Evolutionary conservation across 2,329 filamentous ascomycete species (phyloP).

Genomic region (Aspergillus neotritici): DNA sequence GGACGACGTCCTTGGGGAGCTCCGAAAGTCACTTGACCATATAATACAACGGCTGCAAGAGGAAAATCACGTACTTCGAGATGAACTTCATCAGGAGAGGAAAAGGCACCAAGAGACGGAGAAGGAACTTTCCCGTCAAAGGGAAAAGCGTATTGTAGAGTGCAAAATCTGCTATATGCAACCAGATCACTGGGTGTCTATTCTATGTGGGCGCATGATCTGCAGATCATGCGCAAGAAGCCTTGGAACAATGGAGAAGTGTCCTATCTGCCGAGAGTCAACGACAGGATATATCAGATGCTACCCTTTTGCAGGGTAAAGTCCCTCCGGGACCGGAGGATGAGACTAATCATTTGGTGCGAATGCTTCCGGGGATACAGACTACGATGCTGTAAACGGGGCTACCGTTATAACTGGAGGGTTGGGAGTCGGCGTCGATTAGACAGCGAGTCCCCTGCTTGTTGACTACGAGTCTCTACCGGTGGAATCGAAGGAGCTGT

Average conservation of each 20-base stretch:
- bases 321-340: too few relatives aligned
- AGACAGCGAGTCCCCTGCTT: too few relatives aligned
- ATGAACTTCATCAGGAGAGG: constrained; percentile 11
- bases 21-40: constrained; percentile 6
- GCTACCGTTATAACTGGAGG: too few relatives aligned
- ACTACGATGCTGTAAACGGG: too few relatives aligned
- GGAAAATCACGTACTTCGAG: constrained; percentile 8
- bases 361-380: too few relatives aligned
- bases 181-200: constrained; percentile 4
- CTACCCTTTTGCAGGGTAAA: constrained; percentile 7
- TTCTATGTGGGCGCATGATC: constrained; percentile 4
- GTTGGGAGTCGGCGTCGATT: too few relatives aligned
- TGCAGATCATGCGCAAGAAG: constrained; percentile 3
- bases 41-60: constrained; percentile 7
- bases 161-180: constrained; percentile 8
- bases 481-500: too few relatives aligned
- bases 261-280: constrained; percentile 4
- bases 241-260: constrained; percentile 1
- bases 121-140: constrained; percentile 8
- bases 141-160: constrained; percentile 7
- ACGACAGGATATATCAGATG: constrained; percentile 3
- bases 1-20: constrained; percentile 5
- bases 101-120: constrained; percentile 9
- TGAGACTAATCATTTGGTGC: too few relatives aligned
- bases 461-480: too few relatives aligned